Base-by-base conservation (phyloP, 1,284 basidiomycete species). In the Sutorius eximius region DNA sequence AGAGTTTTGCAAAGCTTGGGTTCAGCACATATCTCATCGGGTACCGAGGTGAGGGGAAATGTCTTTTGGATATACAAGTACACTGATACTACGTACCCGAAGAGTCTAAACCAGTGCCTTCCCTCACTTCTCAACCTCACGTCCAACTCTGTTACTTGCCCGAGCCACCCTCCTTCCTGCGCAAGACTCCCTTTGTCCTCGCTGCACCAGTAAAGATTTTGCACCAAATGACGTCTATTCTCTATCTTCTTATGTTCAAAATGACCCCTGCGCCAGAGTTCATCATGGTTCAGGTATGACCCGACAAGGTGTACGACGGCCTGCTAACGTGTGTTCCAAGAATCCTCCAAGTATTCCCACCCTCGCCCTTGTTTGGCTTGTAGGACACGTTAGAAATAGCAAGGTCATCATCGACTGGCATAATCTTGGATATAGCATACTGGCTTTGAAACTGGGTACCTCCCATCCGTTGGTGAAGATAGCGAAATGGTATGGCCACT, bases 321-420 rank as follows among this genome's bases (percentile, higher is more conserved):
- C 10, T 34, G 27, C 51, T 60, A 44, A 60, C n/a, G 10, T 33
- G 10, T 52, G 43, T 18, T 58, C 33, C 51, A 73, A 98, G 91
- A 99, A 98, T 65, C 97, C 97, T 13, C 97, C 97, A 3, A 93
- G 92, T 51, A 93, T 99, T 22, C 97, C 97, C 0, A 96, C 96
- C 0, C 82, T 99, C 13, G 83, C 87, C 2, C 75, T 99, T 10
- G 92, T 93, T 2, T 90, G 91, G 76, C 70, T 94, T 38, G 85
- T 90, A 0, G 82, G 82, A 22, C 71, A 74, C 47, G 66, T 93
- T 5, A 80, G 85, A 16, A 85, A 89, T 2, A 88, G 87, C 58
- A 91, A 91, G 63, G 78, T 99, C 56, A 89, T 99, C 53, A 96
- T 99, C 58, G 97, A 99, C 74, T 99, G 97, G 97, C 97, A 99